phyloP scores from a whole-genome alignment of 495 filamentous ascomycete genomes.

The Podospora anserina region DNA sequence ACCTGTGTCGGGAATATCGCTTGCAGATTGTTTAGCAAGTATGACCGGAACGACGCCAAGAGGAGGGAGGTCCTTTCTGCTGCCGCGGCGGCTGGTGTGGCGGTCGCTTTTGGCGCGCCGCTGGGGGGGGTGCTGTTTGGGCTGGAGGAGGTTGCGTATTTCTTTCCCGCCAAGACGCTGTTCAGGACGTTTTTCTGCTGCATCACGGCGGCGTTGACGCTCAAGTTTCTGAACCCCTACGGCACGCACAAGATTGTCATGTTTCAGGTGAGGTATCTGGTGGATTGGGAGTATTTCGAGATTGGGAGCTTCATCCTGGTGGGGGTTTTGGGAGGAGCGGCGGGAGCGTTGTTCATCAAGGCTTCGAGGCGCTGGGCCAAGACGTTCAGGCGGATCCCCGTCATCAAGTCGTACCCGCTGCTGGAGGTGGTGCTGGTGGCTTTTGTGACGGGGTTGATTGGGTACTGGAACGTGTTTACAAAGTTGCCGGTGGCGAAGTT shows the following conservation, averaged over 20 bases:
- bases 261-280: conserved; percentile 88
- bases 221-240: conserved; percentile 95
- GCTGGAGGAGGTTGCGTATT: conserved; percentile 92
- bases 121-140: conserved; percentile 92
- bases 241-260: conserved; percentile 94
- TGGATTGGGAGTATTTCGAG: conserved; percentile 94
- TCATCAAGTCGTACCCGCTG: conserved; percentile 79
- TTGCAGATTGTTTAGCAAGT: conserved; percentile 89
- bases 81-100: conserved; percentile 86
- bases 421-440: conserved; percentile 88
- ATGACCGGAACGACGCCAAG: conserved; percentile 85
- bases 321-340: conserved; percentile 77
- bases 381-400: conserved; percentile 75
- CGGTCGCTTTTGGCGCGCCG: conserved; percentile 91
- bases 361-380: conserved; percentile 84
- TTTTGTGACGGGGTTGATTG: conserved; percentile 73
- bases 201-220: conserved; percentile 81
- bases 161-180: conserved; percentile 96
- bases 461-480: conserved; percentile 93
- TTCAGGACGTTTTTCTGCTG: conserved; percentile 99
- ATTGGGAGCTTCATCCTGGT: conserved; percentile 79
- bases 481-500: conserved; percentile 87
- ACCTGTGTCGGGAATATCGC: conserved; percentile 94
- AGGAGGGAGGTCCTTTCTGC: conserved; percentile 90
- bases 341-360: conserved; percentile 94